Conservation (phyloP, 1,139 yeast species). For the Yamadazyma dendronema region DNA sequence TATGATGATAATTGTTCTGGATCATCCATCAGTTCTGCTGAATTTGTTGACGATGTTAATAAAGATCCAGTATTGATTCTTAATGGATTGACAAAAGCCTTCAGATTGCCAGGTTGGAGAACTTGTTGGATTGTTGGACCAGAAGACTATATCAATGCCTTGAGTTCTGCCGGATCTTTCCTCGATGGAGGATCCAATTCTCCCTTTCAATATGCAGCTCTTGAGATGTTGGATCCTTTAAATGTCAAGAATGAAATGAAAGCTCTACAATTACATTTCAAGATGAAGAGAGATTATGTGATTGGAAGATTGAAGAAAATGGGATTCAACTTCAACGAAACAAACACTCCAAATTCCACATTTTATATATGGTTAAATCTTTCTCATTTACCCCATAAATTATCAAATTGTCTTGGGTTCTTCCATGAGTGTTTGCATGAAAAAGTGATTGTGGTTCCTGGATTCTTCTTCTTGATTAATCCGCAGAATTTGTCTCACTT, state of each 20-base stretch:
- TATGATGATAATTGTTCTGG: slow-evolving; percentile 62
- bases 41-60: slow-evolving; percentile 56
- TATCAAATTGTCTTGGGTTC: slow-evolving; percentile 61
- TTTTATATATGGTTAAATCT: slow-evolving; percentile 66
- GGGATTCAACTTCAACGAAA: slow-evolving; percentile 54
- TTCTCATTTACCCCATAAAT: slow-evolving; percentile 57
- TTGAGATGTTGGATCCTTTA: slow-evolving; percentile 54
- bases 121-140: slow-evolving; percentile 71
- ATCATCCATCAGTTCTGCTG: slow-evolving; percentile 54
- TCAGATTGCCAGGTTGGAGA: slow-evolving; percentile 70
- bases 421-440: slow-evolving; percentile 70
- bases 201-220: slow-evolving; percentile 64
- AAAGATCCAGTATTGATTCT: slow-evolving; percentile 61
- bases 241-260: slow-evolving; percentile 55
- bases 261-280: slow-evolving; percentile 61
- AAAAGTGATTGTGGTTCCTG: slow-evolving; percentile 64
- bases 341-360: slow-evolving; percentile 57
- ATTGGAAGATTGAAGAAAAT: slow-evolving; percentile 49
- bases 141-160: slow-evolving; percentile 56
- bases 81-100: slow-evolving; percentile 65
- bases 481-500: slow-evolving; percentile 62
- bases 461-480: slow-evolving; percentile 64
- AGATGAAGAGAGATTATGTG: slow-evolving; percentile 61
- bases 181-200: slow-evolving; percentile 68
- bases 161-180: slow-evolving; percentile 63